Evolutionary conservation across 2,329 filamentous ascomycete species (phyloP), one percentile per base, ranked within the genome.

Genomic region (Ascocoryne sarcoides): DNA sequence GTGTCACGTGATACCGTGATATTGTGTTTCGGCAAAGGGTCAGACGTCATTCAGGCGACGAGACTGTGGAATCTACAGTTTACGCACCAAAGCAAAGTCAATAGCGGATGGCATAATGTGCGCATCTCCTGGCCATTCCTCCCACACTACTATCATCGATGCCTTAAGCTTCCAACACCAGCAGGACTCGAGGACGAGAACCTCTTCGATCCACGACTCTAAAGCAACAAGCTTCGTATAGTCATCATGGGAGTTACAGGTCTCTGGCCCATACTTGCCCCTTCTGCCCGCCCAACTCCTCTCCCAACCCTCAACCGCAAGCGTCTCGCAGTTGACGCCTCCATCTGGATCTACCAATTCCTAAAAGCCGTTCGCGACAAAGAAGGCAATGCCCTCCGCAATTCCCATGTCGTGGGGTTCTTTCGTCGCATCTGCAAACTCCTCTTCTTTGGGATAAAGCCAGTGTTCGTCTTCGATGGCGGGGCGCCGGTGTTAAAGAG

Each of bases 341-440:
- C 89, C 10, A 98, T 98, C 60, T 98, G 92, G 92, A 96, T 98
- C 55, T 98, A 98, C 70, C 92, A 98, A 60, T 98, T 98, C 58
- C 78, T 98, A 55, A 98, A 98, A 67, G 92, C 93, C 8, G 92
- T 98, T 9, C 89, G 92, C 55, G 92, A 98, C 65, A 95, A 96
- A 58, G 92, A 98, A 64, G 92, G 92, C 39, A 95, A 98, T 59
- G 92, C 92, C 1, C 71, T 98, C 38, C 86, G 89, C 49, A 98
- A 95, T 66, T 90, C 86, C 20, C 92, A 98, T 58, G 78, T 98
- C 26, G 86, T 98, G 32, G 92, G 93, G 29, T 98, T 98, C 75
- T 98, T 98, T 65, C 85, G 92, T 37, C 81, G 92, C 45, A 95
- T 98, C 61, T 98, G 92, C 73, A 98, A 98, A 62, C 74, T 98